phyloP scores from a whole-genome alignment of 2,329 filamentous ascomycete genomes.

The Cryphonectria radicalis region DNA sequence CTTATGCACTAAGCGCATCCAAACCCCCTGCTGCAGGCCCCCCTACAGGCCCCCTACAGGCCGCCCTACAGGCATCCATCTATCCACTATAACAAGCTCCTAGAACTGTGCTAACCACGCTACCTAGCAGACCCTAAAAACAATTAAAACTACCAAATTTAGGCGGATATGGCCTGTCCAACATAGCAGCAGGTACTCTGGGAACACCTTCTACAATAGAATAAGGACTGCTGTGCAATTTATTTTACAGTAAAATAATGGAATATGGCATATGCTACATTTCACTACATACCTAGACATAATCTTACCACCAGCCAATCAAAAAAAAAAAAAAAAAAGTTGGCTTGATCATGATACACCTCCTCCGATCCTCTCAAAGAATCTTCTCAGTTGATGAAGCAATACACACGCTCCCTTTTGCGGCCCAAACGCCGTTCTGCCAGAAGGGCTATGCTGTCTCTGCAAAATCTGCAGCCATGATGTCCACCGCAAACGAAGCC shows the following conservation, averaged over 20 bases:
- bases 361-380: not conserved
- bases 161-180: not conserved
- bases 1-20: not conserved
- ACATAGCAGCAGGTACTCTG: not conserved
- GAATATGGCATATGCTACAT: too few species aligned
- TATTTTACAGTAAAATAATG: not conserved
- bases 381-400: not conserved
- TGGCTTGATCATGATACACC: not conserved
- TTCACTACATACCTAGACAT: too few species aligned
- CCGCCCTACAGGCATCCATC: not conserved
- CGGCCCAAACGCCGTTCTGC: not conserved
- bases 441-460: conserved; percentile 24
- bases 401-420: not conserved
- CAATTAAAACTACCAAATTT: not conserved
- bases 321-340: too few species aligned
- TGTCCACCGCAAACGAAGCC: conserved; percentile 49
- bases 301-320: too few species aligned
- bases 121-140: not conserved
- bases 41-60: too few species aligned
- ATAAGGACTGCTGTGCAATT: too few species aligned
- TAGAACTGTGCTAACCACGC: not conserved
- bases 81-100: not conserved
- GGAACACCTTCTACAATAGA: not conserved
- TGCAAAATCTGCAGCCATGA: conserved; percentile 48
- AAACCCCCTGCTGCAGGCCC: not conserved